These are phyloP conservation scores for Backusella liffmaniae DNA, from an alignment of 192 early-diverging fungal genomes.

Conservation along the genomic window DNA sequence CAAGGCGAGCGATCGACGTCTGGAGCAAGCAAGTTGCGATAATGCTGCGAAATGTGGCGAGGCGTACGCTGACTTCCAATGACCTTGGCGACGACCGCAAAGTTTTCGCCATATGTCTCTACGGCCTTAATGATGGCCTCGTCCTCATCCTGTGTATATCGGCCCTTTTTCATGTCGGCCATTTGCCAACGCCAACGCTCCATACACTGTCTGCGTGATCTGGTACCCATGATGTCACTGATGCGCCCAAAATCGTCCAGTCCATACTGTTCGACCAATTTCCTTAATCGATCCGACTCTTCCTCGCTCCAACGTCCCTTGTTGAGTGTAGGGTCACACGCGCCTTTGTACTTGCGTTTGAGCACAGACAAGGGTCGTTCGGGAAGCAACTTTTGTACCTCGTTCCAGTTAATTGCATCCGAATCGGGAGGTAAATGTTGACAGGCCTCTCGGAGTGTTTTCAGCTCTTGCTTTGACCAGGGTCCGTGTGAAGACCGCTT, in stretches of 20 bases:
- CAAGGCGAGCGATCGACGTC: slow-evolving; percentile 21
- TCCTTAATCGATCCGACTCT: slow-evolving; percentile 3
- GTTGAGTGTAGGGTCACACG: neutral
- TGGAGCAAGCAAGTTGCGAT: slow-evolving; percentile 19
- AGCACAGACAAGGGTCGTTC: neutral
- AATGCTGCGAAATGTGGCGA: slow-evolving; percentile 28
- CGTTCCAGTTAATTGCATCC: neutral
- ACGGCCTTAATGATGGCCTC: slow-evolving; percentile 14
- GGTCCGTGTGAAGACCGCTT: neutral
- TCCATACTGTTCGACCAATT: neutral
- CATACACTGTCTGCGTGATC: slow-evolving; percentile 3
- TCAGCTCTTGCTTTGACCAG: slow-evolving; percentile 22
- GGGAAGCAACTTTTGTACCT: neutral
- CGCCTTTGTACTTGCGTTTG: neutral
- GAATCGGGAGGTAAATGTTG: neutral
- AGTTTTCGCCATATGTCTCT: slow-evolving; percentile 19
- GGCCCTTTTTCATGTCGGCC: slow-evolving; percentile 8
- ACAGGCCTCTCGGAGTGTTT: neutral
- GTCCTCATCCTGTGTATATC: slow-evolving; percentile 17
- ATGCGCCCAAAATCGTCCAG: neutral
- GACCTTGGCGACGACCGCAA: slow-evolving; percentile 13
- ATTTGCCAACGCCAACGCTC: slow-evolving; percentile 23
- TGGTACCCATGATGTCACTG: neutral
- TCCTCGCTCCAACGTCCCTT: slow-evolving; percentile 4
- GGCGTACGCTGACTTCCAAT: slow-evolving; percentile 16